phyloP scores from a whole-genome alignment of 2,329 filamentous ascomycete genomes.

The Thielaviopsis musarum region DNA sequence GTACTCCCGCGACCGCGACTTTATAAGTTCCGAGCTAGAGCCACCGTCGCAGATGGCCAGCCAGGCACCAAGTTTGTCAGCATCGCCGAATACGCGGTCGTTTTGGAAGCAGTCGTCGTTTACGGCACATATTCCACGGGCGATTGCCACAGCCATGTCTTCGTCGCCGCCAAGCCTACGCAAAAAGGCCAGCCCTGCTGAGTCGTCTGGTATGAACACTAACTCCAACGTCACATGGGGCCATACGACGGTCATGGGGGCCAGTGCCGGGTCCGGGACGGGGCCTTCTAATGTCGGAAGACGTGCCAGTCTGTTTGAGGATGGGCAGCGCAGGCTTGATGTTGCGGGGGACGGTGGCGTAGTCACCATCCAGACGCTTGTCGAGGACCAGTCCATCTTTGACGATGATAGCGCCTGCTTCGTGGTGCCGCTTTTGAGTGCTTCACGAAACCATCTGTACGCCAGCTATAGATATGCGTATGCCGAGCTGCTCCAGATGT shows the following conservation, averaged over 20 bases:
- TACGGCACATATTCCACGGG: constrained; percentile 27
- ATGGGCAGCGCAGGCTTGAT: constrained; percentile 28
- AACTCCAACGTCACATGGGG: constrained; percentile 29
- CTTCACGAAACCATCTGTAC: constrained; percentile 30
- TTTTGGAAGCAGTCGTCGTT: constrained; percentile 34
- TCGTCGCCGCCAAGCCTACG: constrained; percentile 28
- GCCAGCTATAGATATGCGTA: constrained; percentile 48
- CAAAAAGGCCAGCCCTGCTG: constrained; percentile 44
- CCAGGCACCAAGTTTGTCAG: constrained; percentile 30
- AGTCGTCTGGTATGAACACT: constrained; percentile 23
- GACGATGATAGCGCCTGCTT: constrained; percentile 49
- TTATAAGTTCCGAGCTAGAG: constrained; percentile 27
- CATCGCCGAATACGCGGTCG: constrained; percentile 38
- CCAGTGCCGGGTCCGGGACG: constrained; percentile 21
- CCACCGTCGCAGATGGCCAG: constrained; percentile 17
- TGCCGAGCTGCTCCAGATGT: constrained; percentile 52
- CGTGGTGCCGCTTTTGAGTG: constrained; percentile 38
- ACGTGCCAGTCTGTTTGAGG: constrained; percentile 36
- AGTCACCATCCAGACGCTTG: constrained; percentile 23
- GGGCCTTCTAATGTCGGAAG: constrained; percentile 9
- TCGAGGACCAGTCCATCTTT: constrained; percentile 47
- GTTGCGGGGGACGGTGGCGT: constrained; percentile 23
- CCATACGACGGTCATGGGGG: constrained; percentile 27
- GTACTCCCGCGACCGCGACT: constrained; percentile 15
- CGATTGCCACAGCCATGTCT: constrained; percentile 16